Percentiles rank a stretch among this genome's conserved stretches.
phyloP scores from a whole-genome alignment of 2,329 filamentous ascomycete genomes.

The Rhinocladiella similis region DNA sequence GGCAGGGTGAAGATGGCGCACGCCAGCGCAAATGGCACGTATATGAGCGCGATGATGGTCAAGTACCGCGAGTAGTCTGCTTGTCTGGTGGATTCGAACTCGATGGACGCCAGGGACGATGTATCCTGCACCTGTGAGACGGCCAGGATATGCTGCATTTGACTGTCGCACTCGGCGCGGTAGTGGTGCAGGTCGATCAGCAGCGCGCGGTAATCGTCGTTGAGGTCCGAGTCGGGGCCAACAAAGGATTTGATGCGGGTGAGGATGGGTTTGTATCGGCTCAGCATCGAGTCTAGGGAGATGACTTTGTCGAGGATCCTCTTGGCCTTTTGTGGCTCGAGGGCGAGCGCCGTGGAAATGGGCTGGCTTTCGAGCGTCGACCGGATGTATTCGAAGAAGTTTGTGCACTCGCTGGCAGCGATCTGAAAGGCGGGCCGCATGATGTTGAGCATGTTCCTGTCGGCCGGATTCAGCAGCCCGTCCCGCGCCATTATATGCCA shows the following conservation, averaged over 20 bases:
- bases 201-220: slow-evolving; percentile 22
- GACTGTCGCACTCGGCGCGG: slow-evolving; percentile 23
- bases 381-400: slow-evolving; percentile 25
- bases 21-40: slow-evolving; percentile 22
- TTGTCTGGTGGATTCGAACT: slow-evolving; percentile 17
- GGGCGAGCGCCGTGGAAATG: slow-evolving; percentile 17
- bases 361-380: slow-evolving; percentile 19
- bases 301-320: slow-evolving; percentile 21
- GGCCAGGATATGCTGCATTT: slow-evolving; percentile 26
- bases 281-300: slow-evolving; percentile 24
- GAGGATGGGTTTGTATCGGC: slow-evolving; percentile 24
- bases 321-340: slow-evolving; percentile 16
- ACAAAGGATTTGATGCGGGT: slow-evolving; percentile 23
- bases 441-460: slow-evolving; percentile 17
- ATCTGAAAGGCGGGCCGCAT: slow-evolving; percentile 27
- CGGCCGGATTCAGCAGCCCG: slow-evolving; percentile 12
- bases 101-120: slow-evolving; percentile 13
- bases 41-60: slow-evolving; percentile 24
- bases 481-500: slow-evolving; percentile 24
- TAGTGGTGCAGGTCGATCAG: slow-evolving; percentile 26
- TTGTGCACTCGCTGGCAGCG: slow-evolving; percentile 24
- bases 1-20: slow-evolving; percentile 26
- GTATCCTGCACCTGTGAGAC: slow-evolving; percentile 22
- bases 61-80: slow-evolving; percentile 26
- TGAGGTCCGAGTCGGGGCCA: slow-evolving; percentile 15